Base-by-base conservation (phyloP, 306 rosid species). In the Begonia peltatifolia region DNA sequence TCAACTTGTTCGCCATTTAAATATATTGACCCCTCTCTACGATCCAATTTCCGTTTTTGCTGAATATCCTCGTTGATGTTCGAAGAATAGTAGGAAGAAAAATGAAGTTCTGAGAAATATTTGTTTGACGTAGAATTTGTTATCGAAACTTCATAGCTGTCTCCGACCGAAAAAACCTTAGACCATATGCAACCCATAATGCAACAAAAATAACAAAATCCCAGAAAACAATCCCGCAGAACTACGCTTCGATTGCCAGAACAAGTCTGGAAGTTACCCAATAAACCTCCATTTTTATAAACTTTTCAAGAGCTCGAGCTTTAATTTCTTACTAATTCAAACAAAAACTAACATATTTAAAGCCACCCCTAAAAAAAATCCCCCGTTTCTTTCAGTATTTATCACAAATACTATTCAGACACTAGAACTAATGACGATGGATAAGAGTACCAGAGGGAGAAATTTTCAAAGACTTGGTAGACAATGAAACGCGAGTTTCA, bases 121-220 rank as follows among this genome's bases (percentile, higher is more conserved):
- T 72, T 76, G 61, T 56, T 81, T 14, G 82, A 69, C 23, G 95
- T 80, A 78, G 68, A 66, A 54, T 61, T 67, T 44, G 58, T 71
- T 18, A 55, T 54, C 52, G 84, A 67, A 55, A 72, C 72, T 58
- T 74, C 97, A 63, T 63, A 62, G 66, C 63, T 71, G 58, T 79
- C 89, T 56, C 76, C 79, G 3, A 82, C 85, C 17, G 74, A 76
- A 25, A 90, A 75, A 69, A 60, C 67, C 70, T 82, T 89, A 57
- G 87, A 69, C 68, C 52, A 46, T 14, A 71, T 56, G 57, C 88
- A 78, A 53, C 97, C 97, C 97, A 89, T 89, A 2, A 11, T 38
- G 20, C 49, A 59, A 11, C 14, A 44, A 23, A 46, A 58, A n/a
- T n/a, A 30, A 11, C 14, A 44, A 22, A 46, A 58, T 1, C 38